Evolutionary conservation across 768 basidiomycete genomes (phyloP).

Genomic region (Phanerochaete carnosa): DNA sequence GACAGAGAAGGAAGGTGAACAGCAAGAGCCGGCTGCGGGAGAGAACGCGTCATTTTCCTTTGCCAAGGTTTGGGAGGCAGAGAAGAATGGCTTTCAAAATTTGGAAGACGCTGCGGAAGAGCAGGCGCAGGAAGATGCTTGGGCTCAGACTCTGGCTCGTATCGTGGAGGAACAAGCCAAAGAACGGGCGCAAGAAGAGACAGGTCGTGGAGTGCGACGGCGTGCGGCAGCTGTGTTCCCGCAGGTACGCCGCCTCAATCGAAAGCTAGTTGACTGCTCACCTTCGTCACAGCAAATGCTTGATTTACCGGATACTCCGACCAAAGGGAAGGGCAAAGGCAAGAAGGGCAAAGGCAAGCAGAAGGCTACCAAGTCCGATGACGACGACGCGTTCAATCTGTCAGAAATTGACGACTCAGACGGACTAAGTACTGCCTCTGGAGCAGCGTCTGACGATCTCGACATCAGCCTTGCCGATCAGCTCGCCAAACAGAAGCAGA

Average conservation of each 20-base stretch:
- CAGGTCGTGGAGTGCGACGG: constrained; percentile 74
- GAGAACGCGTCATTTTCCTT: constrained; percentile 72
- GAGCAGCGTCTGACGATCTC: neutral
- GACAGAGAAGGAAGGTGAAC: constrained; percentile 68
- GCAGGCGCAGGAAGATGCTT: constrained; percentile 66
- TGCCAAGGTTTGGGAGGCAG: constrained; percentile 89
- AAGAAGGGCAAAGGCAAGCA: constrained; percentile 29
- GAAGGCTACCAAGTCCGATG: constrained; percentile 40
- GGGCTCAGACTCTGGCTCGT: constrained; percentile 65
- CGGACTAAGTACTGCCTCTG: constrained; percentile 8
- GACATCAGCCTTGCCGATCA: neutral
- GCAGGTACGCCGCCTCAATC: constrained; percentile 32
- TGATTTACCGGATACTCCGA: constrained; percentile 34
- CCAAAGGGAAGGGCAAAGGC: constrained; percentile 20
- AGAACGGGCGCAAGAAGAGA: constrained; percentile 46
- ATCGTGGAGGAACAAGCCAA: constrained; percentile 45
- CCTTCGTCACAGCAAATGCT: constrained; percentile 20
- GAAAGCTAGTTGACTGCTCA: neutral
- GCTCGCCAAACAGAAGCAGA: neutral
- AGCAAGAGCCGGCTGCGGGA: constrained; percentile 40
- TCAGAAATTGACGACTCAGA: constrained; percentile 19
- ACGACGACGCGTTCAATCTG: constrained; percentile 28
- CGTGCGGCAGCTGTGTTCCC: constrained; percentile 52
- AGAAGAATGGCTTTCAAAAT: constrained; percentile 69
- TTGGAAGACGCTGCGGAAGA: constrained; percentile 46